phyloP scores from a whole-genome alignment of 495 filamentous ascomycete genomes.

The Ramalina intermedia region DNA sequence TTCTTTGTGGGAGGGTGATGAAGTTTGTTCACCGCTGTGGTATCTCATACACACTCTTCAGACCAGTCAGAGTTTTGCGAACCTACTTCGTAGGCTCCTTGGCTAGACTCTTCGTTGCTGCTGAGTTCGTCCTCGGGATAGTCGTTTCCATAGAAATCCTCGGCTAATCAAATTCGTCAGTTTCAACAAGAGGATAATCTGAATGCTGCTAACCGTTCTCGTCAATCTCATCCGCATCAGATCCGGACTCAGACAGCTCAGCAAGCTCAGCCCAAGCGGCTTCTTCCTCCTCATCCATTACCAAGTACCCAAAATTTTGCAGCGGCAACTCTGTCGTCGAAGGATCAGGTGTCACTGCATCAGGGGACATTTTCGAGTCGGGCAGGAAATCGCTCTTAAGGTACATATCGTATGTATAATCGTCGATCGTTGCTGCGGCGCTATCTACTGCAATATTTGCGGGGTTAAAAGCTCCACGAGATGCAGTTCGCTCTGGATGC shows the following conservation, averaged over 20 bases:
- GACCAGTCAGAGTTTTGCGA: slow-evolving; percentile 32
- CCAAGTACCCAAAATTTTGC: slow-evolving; percentile 38
- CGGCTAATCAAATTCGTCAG: slow-evolving; percentile 29
- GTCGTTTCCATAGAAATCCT: slow-evolving; percentile 51
- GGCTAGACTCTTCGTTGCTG: slow-evolving; percentile 40
- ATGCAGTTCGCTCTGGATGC: slow-evolving; percentile 13
- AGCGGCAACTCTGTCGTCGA: background rate
- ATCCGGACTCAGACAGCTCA: slow-evolving; percentile 37
- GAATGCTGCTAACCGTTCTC: slow-evolving; percentile 35
- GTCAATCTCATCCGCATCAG: slow-evolving; percentile 42
- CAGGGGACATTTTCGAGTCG: background rate
- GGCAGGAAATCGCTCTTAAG: slow-evolving; percentile 23
- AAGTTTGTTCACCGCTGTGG: too few species aligned
- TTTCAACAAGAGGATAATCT: background rate
- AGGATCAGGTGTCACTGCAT: background rate
- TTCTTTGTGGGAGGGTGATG: too few species aligned
- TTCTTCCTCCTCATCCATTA: slow-evolving; percentile 45
- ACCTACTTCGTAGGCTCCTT: slow-evolving; percentile 34
- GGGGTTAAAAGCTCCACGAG: slow-evolving; percentile 19
- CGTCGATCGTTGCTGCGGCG: slow-evolving; percentile 9
- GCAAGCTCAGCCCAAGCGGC: slow-evolving; percentile 41
- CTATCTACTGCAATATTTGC: slow-evolving; percentile 23
- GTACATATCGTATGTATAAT: slow-evolving; percentile 53
- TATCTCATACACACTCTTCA: slow-evolving; percentile 16
- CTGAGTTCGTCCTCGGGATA: slow-evolving; percentile 54